phyloP scores from a whole-genome alignment of 352 stramenopile species.

The Phytophthora litchii region DNA sequence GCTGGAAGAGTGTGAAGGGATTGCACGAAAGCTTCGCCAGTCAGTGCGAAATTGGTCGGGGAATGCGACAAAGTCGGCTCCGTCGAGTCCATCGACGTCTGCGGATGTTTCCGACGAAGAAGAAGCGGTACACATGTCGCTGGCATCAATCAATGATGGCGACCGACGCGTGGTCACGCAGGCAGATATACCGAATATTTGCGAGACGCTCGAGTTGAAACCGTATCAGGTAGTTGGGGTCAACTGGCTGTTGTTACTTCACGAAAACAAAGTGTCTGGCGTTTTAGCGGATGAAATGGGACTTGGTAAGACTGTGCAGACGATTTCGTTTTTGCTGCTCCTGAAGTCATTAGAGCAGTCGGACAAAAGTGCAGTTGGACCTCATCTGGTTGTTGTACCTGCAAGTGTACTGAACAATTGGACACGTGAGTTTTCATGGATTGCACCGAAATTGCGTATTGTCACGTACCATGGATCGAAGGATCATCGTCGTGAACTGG shows the following conservation, averaged over 20 bases:
- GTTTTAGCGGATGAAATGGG: slow-evolving; percentile 92
- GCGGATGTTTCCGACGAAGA: slow-evolving; percentile 51
- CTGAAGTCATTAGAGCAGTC: slow-evolving; percentile 51
- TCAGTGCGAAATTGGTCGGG: slow-evolving; percentile 72
- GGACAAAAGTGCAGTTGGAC: slow-evolving; percentile 42
- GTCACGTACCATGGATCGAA: slow-evolving; percentile 87
- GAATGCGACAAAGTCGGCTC: slow-evolving; percentile 34
- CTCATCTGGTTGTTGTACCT: slow-evolving; percentile 94
- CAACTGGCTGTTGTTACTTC: slow-evolving; percentile 83
- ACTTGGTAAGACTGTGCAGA: slow-evolving; percentile 93
- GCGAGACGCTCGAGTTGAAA: slow-evolving; percentile 76
- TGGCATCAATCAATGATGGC: slow-evolving; percentile 50
- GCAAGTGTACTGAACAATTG: slow-evolving; percentile 94
- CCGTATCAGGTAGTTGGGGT: slow-evolving; percentile 86
- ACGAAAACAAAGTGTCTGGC: slow-evolving; percentile 79
- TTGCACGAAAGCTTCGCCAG: slow-evolving; percentile 61
- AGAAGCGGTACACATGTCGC: slow-evolving; percentile 59
- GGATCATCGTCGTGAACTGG: slow-evolving; percentile 59
- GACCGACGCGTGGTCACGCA: slow-evolving; percentile 65
- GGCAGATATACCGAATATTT: slow-evolving; percentile 72
- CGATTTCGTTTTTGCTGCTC: slow-evolving; percentile 78
- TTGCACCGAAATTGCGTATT: slow-evolving; percentile 90
- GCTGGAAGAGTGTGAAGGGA: slow-evolving; percentile 64
- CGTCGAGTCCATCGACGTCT: slow-evolving; percentile 32
- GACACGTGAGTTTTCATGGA: slow-evolving; percentile 92